These are phyloP conservation scores for Scedosporium dehoogii DNA, from an alignment of 2,329 filamentous ascomycete genomes.

Conservation along the genomic window DNA sequence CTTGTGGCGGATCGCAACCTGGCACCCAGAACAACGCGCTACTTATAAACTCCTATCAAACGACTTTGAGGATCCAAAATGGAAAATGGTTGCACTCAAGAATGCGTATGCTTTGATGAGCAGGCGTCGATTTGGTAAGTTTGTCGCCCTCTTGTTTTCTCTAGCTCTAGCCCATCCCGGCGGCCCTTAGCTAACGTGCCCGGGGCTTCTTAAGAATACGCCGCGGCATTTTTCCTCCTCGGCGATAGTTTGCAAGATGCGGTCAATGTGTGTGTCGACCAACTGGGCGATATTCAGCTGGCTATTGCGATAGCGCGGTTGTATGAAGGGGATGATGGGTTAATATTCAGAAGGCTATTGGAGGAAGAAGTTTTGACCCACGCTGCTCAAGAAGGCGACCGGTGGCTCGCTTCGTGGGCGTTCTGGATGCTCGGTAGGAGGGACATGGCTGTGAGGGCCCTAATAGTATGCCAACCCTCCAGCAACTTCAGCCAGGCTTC, in stretches of 20 bases:
- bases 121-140: slow-evolving; percentile 71
- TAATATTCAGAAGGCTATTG: slow-evolving; percentile 62
- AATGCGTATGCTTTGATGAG: slow-evolving; percentile 94
- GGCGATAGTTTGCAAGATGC: slow-evolving; percentile 79
- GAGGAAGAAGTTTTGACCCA: slow-evolving; percentile 69
- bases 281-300: slow-evolving; percentile 80
- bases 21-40: slow-evolving; percentile 75
- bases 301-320: slow-evolving; percentile 81
- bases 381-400: slow-evolving; percentile 72
- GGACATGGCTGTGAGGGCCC: slow-evolving; percentile 72
- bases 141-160: background rate
- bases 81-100: slow-evolving; percentile 83
- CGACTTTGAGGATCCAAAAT: slow-evolving; percentile 78
- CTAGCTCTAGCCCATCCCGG: background rate
- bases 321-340: slow-evolving; percentile 76
- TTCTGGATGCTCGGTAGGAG: slow-evolving; percentile 82
- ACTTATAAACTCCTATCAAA: slow-evolving; percentile 78
- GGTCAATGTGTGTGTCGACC: slow-evolving; percentile 74
- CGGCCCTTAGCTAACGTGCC: background rate
- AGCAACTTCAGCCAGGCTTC: no score
- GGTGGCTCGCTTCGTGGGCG: slow-evolving; percentile 92
- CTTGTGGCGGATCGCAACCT: slow-evolving; percentile 87
- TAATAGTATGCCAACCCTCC: slow-evolving; percentile 54
- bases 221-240: slow-evolving; percentile 89
- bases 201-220: slow-evolving; percentile 56